These are phyloP conservation scores for Claviceps quebecensis DNA, from an alignment of 2,329 filamentous ascomycete species.

Conservation along the genomic window DNA sequence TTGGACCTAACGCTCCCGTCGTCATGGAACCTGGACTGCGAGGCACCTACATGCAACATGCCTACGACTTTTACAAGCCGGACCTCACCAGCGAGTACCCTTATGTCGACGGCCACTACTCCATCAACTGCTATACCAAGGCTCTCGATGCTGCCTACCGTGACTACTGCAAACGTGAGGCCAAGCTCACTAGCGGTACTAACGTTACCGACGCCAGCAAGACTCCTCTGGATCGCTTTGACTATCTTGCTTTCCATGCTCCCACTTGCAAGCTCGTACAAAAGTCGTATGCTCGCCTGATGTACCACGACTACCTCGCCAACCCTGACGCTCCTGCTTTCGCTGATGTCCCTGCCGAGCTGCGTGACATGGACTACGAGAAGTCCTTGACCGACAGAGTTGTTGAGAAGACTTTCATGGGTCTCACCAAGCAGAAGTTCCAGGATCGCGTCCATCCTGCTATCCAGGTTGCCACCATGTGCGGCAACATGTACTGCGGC, in stretches of 20 bases:
- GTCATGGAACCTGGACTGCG: slow-evolving; percentile 67
- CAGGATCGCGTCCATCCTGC: slow-evolving; percentile 60
- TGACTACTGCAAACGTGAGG: slow-evolving; percentile 64
- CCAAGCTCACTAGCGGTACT: slow-evolving; percentile 37
- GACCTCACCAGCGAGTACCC: slow-evolving; percentile 80
- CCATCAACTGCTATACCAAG: slow-evolving; percentile 67
- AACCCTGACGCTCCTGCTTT: slow-evolving; percentile 55
- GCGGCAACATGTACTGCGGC: slow-evolving; percentile 54
- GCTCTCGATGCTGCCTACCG: slow-evolving; percentile 71
- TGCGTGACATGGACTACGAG: slow-evolving; percentile 66
- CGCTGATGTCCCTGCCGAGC: slow-evolving; percentile 59
- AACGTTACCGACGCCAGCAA: slow-evolving; percentile 35
- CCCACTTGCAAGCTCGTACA: slow-evolving; percentile 78
- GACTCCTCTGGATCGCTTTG: slow-evolving; percentile 63
- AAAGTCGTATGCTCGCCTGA: slow-evolving; percentile 70
- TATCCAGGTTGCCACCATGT: slow-evolving; percentile 65
- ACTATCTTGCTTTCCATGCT: slow-evolving; percentile 71
- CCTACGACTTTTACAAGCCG: slow-evolving; percentile 85
- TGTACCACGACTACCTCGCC: slow-evolving; percentile 74
- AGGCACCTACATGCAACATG: slow-evolving; percentile 69
- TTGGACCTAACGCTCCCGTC: slow-evolving; percentile 65
- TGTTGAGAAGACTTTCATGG: slow-evolving; percentile 80
- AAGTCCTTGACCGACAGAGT: slow-evolving; percentile 69
- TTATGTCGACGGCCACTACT: slow-evolving; percentile 74
- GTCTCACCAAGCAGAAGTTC: slow-evolving; percentile 70